Evolutionary conservation across 2,329 filamentous ascomycete species (phyloP), one percentile per base, ranked within the genome.

Genomic region (Colletotrichum gloeosporioides): DNA sequence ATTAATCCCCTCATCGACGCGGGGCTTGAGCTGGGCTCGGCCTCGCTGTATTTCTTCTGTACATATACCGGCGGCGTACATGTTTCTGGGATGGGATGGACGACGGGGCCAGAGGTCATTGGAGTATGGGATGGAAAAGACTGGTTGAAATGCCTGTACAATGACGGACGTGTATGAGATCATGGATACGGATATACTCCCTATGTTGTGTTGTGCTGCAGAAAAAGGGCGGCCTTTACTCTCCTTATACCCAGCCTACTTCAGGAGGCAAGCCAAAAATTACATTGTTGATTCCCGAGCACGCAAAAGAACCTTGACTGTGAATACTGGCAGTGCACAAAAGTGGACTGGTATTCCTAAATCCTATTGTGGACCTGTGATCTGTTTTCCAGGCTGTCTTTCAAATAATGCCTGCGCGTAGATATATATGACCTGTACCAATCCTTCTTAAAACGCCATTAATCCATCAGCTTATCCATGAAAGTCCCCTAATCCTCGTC

Each of bases 161-260:
- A 44, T 22, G 27, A 7, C 15, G 57, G 31, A 32, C 12, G n/a
- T 25, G 32, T 5, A 70, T 25, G 57, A 65, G 15, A 70, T 32
- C 18, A 67, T 27, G 44, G 44, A 31, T 10, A 31, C 16, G 66
- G n/a, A 70, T 25, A 9, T 57, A 73, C 9, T 64, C 44, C 22
- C 25, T 39, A n/a, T 18, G 27, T 32, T 44, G 18, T 62, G 6
- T 62, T 22, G 61, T 44, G 53, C 61, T 66, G 36, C 15, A 34
- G 59, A 53, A 71, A 62, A n/a, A 18, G 25, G n/a, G 53, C 53
- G n/a, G 62, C 69, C 31, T 68, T 44, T 5, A 75, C 73, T 62
- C 57, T 73, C 69, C 65, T 68, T 72, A 72, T 75, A 68, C 73
- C 73, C 73, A 59, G 63, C 63, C 49, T 71, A 55, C 69, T 68